Conservation (phyloP, 2,329 filamentous ascomycete genomes). For the Zymoseptoria crescenta region DNA sequence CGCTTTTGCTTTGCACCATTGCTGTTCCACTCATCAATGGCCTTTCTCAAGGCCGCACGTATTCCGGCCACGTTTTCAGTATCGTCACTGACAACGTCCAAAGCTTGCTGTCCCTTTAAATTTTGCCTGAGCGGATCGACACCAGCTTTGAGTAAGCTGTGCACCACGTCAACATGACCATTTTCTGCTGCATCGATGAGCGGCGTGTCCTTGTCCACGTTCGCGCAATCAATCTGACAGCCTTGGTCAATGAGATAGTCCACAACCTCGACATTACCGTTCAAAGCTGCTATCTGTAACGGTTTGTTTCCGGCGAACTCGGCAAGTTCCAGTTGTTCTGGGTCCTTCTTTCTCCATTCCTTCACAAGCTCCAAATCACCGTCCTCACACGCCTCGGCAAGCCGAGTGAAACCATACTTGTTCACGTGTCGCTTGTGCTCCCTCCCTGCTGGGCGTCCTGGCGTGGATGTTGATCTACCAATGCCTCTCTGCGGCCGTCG, state of each 20-base stretch:
- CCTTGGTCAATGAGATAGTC: slow-evolving; percentile 76
- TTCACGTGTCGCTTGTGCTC: slow-evolving; percentile 76
- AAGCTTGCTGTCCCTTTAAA: slow-evolving; percentile 82
- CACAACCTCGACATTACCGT: slow-evolving; percentile 80
- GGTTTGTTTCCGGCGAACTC: slow-evolving; percentile 97
- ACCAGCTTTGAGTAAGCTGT: slow-evolving; percentile 71
- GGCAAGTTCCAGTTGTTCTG: slow-evolving; percentile 78
- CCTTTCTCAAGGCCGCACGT: slow-evolving; percentile 40
- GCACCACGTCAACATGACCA: slow-evolving; percentile 81
- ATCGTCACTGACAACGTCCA: slow-evolving; percentile 72
- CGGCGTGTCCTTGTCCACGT: slow-evolving; percentile 73
- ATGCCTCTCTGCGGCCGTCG: slow-evolving; percentile 49
- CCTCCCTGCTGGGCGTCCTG: slow-evolving; percentile 49
- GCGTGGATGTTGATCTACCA: slow-evolving; percentile 45
- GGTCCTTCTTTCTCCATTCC: slow-evolving; percentile 65
- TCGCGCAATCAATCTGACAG: slow-evolving; percentile 74
- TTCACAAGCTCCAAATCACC: slow-evolving; percentile 76
- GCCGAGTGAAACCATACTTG: slow-evolving; percentile 80
- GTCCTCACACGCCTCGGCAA: slow-evolving; percentile 83
- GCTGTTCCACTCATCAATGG: slow-evolving; percentile 40
- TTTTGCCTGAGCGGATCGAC: slow-evolving; percentile 90
- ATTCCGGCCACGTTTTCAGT: slow-evolving; percentile 71
- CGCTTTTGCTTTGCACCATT: slow-evolving; percentile 38
- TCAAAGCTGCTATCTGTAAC: slow-evolving; percentile 82
- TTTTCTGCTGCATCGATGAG: slow-evolving; percentile 96